A percentile compares a stretch with the other conserved stretches of the same genome.
phyloP scores from a whole-genome alignment of 1,284 basidiomycete species.

The Entoloma clypeatum region DNA sequence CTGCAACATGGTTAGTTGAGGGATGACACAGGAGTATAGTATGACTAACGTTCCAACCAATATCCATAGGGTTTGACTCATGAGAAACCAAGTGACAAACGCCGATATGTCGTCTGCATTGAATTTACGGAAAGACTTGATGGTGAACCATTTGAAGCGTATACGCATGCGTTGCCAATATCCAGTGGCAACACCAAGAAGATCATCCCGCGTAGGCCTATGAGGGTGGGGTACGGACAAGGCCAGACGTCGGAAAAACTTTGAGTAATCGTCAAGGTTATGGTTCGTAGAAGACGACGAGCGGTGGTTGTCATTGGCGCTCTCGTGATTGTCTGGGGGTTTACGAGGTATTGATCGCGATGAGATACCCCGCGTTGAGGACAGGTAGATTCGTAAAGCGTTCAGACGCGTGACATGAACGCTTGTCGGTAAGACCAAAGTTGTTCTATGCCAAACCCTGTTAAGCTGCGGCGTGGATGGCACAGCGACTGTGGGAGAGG shows the following conservation, averaged over 20 bases:
- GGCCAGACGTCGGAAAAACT: conserved; percentile 74
- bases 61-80: conserved; percentile 94
- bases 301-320: neutral
- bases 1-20: conserved; percentile 38
- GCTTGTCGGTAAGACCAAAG: conserved; percentile 1
- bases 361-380: conserved; percentile 5
- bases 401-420: neutral
- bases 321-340: conserved; percentile 1
- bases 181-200: conserved; percentile 80
- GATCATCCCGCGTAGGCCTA: conserved; percentile 82
- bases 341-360: conserved; percentile 1
- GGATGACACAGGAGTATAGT: neutral
- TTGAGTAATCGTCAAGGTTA: conserved; percentile 71
- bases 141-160: conserved; percentile 98
- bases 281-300: conserved; percentile 19
- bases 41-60: conserved; percentile 84
- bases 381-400: conserved; percentile 11
- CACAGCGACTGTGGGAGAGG: no score
- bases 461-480: neutral
- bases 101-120: conserved; percentile 97
- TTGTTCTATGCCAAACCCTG: neutral
- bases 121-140: conserved; percentile 92
- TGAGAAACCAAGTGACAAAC: conserved; percentile 91
- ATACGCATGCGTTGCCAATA: conserved; percentile 91
- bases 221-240: conserved; percentile 74